Evolutionary conservation across 495 filamentous ascomycete genomes (phyloP).

Genomic region (Evernia prunastri): DNA sequence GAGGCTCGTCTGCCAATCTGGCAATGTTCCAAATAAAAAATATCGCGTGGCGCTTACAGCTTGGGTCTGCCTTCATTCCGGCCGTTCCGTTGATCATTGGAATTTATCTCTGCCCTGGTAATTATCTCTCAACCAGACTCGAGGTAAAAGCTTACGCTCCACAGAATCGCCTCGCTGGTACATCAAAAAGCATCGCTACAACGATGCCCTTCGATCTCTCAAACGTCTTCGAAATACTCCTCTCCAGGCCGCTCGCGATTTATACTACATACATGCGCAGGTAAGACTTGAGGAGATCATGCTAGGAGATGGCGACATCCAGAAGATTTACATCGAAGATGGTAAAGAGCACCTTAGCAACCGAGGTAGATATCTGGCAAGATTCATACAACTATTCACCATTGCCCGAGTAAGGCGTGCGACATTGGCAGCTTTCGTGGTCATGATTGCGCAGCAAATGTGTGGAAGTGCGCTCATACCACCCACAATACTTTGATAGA

Average conservation of each 20-base stretch:
- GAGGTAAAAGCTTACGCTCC: conserved; percentile 18
- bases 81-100: conserved; percentile 59
- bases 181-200: conserved; percentile 57
- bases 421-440: conserved; percentile 52
- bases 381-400: conserved; percentile 53
- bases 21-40: conserved; percentile 49
- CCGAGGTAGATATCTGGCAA: conserved; percentile 37
- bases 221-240: conserved; percentile 53
- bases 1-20: conserved; percentile 63
- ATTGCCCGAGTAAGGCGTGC: conserved; percentile 57
- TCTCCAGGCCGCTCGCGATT: conserved; percentile 67
- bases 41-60: conserved; percentile 69
- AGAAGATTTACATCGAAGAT: conserved; percentile 6
- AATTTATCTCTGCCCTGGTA: conserved; percentile 61
- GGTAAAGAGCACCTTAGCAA: conserved; percentile 21
- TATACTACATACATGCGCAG: conserved; percentile 66
- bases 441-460: conserved; percentile 81
- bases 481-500: not conserved
- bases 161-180: conserved; percentile 59
- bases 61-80: conserved; percentile 73
- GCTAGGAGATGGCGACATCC: conserved; percentile 31
- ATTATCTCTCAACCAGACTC: not conserved
- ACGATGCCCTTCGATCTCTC: conserved; percentile 57
- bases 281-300: conserved; percentile 38
- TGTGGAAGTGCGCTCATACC: conserved; percentile 51